phyloP scores from a whole-genome alignment of 1,284 basidiomycete genomes.

The Boletus hoseneyae region DNA sequence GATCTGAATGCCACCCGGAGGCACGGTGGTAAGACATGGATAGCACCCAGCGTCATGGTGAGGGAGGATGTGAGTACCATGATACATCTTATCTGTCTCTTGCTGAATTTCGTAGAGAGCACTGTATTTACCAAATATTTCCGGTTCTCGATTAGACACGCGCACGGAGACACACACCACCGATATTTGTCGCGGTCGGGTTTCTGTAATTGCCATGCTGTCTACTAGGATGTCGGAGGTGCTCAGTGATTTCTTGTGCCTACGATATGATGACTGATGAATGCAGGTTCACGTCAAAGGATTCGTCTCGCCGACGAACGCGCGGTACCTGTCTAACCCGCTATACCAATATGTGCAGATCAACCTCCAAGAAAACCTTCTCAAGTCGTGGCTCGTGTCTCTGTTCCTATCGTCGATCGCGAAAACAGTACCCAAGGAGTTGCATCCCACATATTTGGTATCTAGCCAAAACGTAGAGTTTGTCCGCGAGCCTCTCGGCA shows the following conservation, averaged over 20 bases:
- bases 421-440: slow-evolving; percentile 55
- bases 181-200: slow-evolving; percentile 68
- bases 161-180: slow-evolving; percentile 72
- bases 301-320: slow-evolving; percentile 66
- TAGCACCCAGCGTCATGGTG: slow-evolving; percentile 86
- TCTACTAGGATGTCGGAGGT: slow-evolving; percentile 87
- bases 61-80: slow-evolving; percentile 73
- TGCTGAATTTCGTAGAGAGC: slow-evolving; percentile 59
- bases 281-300: slow-evolving; percentile 75
- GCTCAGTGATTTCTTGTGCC: slow-evolving; percentile 15
- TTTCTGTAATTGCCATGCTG: slow-evolving; percentile 79
- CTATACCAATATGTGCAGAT: slow-evolving; percentile 85
- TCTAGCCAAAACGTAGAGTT: slow-evolving; percentile 80
- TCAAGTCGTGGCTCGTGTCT: slow-evolving; percentile 87
- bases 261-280: slow-evolving; percentile 6
- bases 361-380: slow-evolving; percentile 85
- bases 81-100: neutral
- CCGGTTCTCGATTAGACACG: slow-evolving; percentile 63
- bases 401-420: slow-evolving; percentile 79
- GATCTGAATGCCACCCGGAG: slow-evolving; percentile 81
- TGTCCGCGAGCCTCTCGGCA: slow-evolving; percentile 77
- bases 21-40: slow-evolving; percentile 94
- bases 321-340: slow-evolving; percentile 58
- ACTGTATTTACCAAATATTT: slow-evolving; percentile 88
- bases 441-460: slow-evolving; percentile 80